phyloP scores from a whole-genome alignment of 2,329 filamentous ascomycete species.

The Aureobasidium sp. region DNA sequence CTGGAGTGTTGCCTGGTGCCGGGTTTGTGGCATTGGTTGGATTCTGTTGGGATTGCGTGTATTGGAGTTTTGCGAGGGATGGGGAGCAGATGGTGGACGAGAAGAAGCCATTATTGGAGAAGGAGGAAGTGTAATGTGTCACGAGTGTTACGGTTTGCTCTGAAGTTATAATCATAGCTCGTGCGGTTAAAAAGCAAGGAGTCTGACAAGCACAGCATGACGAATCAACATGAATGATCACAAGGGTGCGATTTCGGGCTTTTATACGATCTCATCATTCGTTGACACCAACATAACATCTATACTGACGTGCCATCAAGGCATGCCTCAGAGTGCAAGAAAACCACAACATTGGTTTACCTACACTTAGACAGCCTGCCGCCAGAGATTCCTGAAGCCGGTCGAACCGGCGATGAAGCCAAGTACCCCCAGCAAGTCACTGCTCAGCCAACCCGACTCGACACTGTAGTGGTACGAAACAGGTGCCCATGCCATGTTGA shows the following conservation, averaged over 20 bases:
- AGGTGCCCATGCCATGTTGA: slow-evolving; percentile 19
- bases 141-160: neutral
- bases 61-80: neutral
- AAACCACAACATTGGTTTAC: too few relatives aligned
- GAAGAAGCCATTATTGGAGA: neutral
- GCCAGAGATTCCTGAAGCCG: slow-evolving; percentile 18
- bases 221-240: too few relatives aligned
- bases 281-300: neutral
- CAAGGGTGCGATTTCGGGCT: too few relatives aligned
- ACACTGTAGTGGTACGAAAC: slow-evolving; percentile 19
- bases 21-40: neutral
- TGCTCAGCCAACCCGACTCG: slow-evolving; percentile 17
- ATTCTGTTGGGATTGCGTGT: neutral
- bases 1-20: slow-evolving; percentile 6
- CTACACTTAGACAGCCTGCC: neutral
- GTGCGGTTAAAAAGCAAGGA: too few relatives aligned
- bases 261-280: neutral
- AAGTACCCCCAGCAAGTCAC: slow-evolving; percentile 16
- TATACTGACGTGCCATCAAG: neutral
- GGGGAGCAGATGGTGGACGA: neutral
- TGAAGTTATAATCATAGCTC: neutral
- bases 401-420: slow-evolving; percentile 16
- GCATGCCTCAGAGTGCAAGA: neutral
- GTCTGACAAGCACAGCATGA: too few relatives aligned
- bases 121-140: neutral